Conservation (phyloP, 768 basidiomycete species). For the Basidioascus undulatus region DNA sequence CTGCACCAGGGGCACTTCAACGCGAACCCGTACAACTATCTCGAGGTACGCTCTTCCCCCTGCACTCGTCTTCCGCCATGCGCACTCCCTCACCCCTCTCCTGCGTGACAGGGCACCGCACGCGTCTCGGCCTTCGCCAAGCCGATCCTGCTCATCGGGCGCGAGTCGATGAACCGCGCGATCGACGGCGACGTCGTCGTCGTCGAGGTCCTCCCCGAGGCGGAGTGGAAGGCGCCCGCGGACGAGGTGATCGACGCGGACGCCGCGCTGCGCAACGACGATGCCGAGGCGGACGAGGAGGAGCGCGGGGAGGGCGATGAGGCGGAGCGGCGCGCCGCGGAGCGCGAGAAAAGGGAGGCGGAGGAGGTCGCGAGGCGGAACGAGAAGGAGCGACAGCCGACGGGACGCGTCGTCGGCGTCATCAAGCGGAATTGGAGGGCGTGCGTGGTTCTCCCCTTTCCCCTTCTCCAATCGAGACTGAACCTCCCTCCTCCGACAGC, state of each 20-base stretch:
- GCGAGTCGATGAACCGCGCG: constrained; percentile 86
- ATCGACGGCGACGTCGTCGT: constrained; percentile 84
- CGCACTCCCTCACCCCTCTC: neutral
- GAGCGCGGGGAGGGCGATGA: constrained; percentile 29
- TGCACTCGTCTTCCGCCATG: neutral
- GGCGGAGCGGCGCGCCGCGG: constrained; percentile 20
- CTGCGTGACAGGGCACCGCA: constrained; percentile 43
- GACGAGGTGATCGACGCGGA: constrained; percentile 91
- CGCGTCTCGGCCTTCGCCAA: constrained; percentile 45
- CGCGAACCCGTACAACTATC: constrained; percentile 83
- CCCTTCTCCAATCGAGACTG: neutral
- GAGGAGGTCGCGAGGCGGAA: constrained; percentile 16
- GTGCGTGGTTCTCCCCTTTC: constrained; percentile 24
- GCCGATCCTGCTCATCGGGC: constrained; percentile 58
- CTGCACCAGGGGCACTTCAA: constrained; percentile 86
- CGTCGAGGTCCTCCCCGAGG: constrained; percentile 62
- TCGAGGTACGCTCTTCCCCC: constrained; percentile 34
- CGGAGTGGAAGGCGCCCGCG: constrained; percentile 74
- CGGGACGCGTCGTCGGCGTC: constrained; percentile 71
- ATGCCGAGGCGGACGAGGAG: constrained; percentile 30
- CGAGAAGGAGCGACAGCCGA: constrained; percentile 50
- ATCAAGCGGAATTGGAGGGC: constrained; percentile 91
- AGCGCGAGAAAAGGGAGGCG: constrained; percentile 14
- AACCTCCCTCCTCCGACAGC: constrained; percentile 19
- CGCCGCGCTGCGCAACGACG: constrained; percentile 57